Conservation (phyloP, 257 asterid genomes). For the Solanum neorickii region DNA sequence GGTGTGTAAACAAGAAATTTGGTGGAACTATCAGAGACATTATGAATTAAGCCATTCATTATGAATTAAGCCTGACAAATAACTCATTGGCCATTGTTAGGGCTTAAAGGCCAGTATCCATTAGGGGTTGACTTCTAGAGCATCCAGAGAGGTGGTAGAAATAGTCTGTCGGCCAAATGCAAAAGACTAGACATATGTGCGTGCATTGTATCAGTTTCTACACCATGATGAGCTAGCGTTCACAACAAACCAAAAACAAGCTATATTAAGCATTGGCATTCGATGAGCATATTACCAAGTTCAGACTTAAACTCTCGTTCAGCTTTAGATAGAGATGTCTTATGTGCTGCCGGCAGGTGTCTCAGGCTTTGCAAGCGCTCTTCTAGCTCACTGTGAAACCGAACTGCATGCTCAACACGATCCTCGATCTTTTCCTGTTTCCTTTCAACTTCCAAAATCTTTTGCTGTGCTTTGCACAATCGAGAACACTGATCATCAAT, state of each 20-base stretch:
- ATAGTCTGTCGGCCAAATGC: not conserved
- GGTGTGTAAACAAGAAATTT: not conserved
- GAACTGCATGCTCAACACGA: conserved; percentile 43
- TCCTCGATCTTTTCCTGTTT: conserved; percentile 48
- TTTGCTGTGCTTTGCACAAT: conserved; percentile 37
- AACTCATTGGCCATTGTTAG: not conserved
- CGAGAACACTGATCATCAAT: conserved; percentile 57
- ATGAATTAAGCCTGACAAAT: not conserved
- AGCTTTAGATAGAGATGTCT: conserved; percentile 73
- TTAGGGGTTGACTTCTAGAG: not conserved
- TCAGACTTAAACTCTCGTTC: conserved; percentile 77
- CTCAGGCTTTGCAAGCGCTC: conserved; percentile 55
- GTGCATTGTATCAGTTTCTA: not conserved
- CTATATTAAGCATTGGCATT: not conserved
- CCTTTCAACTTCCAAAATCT: conserved; percentile 45
- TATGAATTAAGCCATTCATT: not conserved
- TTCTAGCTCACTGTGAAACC: conserved; percentile 41
- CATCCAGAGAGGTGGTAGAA: not conserved
- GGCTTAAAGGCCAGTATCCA: not conserved
- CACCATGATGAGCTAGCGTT: not conserved
- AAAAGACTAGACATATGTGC: not conserved
- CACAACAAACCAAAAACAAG: not conserved
- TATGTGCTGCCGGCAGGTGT: conserved; percentile 51
- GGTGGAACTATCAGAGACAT: not conserved
- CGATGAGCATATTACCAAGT: conserved; percentile 37